Base-by-base conservation (phyloP, 2,329 filamentous ascomycete species). In the Alternaria ethzedia region DNA sequence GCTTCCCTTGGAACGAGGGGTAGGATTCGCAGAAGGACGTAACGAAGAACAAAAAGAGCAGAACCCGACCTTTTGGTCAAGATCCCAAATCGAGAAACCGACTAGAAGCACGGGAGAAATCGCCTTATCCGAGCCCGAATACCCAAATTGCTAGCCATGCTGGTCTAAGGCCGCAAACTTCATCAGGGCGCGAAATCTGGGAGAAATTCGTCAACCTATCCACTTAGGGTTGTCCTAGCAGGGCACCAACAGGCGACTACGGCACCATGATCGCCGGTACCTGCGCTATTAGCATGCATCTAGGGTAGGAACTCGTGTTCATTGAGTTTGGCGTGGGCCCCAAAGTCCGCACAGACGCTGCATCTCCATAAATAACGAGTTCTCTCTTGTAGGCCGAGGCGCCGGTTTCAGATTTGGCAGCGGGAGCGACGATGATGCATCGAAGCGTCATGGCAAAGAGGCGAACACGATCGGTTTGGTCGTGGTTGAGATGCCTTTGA, bases 61-160 rank as follows among this genome's bases (percentile, higher is more conserved):
- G 49, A n/a, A 23, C 50, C 43, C 21, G 44, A 54, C 56, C 25
- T 63, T 59, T 59, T 59, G 50, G 60, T 43, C 49, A 44, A 44
- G 15, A 2, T 32, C 15, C n/a, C 23, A 47, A 23, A 6, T 7
- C 4, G 2, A 25, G 20, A 50, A 21, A n/a, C 54, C 13, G 17
- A 50, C 56, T n/a, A 54, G 12, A 21, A 28, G 20, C 32, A 54
- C 60, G 60, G 56, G 56, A 30, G 20, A 41, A 36, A 30, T 59
- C 41, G 49, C 55, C 49, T 32, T 17, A 28, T 4, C 25, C 41
- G 51, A 41, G 54, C 44, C 47, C 47, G 32, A 58, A 54, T 7
- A 26, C n/a, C 26, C 26, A 52, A 28, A 13, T 61, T 21, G 36
- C 47, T 15, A 36, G 55, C 54, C 47, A 50, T 32, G 32, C 49